A percentile compares a stretch with the other conserved stretches of the same genome.
phyloP scores from a whole-genome alignment of 345 rosid species.

The Brassica nigra region DNA sequence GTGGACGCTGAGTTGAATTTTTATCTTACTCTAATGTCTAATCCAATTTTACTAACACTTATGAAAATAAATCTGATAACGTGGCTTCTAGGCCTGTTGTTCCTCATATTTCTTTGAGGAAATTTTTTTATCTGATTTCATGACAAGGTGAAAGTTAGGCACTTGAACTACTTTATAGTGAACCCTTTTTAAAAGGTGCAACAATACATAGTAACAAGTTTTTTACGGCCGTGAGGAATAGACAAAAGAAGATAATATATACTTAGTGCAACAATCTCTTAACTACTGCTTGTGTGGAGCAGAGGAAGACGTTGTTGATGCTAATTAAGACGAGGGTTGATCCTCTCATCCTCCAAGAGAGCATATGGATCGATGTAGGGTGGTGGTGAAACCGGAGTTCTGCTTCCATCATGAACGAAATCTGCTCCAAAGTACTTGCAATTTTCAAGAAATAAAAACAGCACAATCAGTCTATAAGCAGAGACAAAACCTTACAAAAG shows the following conservation, averaged over 20 bases:
- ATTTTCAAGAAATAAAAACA: constrained; percentile 8
- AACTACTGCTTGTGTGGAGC: background rate
- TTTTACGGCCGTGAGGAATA: background rate
- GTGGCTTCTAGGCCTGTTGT: too few relatives aligned
- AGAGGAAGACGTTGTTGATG: background rate
- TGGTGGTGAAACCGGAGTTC: constrained; percentile 48
- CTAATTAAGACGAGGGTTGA: constrained; percentile 59
- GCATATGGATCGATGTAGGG: constrained; percentile 66
- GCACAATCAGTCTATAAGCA: constrained; percentile 3
- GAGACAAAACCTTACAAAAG: background rate
- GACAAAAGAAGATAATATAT: constrained; percentile 1
- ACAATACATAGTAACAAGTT: background rate
- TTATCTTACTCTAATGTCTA: background rate
- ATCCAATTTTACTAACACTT: background rate
- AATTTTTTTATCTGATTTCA: background rate
- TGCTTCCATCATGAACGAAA: constrained; percentile 72
- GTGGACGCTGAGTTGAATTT: background rate
- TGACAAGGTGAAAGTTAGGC: background rate
- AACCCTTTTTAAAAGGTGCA: background rate
- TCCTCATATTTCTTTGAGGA: too few relatives aligned
- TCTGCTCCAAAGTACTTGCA: constrained; percentile 70
- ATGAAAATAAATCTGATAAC: too few relatives aligned
- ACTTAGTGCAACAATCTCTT: background rate
- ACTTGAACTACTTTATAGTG: background rate
- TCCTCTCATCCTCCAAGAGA: constrained; percentile 79